A percentile compares a stretch with the other conserved stretches of the same genome.
Evolutionary conservation across 2,329 filamentous ascomycete species (phyloP).

Genomic region (Tetracladium maxilliforme): DNA sequence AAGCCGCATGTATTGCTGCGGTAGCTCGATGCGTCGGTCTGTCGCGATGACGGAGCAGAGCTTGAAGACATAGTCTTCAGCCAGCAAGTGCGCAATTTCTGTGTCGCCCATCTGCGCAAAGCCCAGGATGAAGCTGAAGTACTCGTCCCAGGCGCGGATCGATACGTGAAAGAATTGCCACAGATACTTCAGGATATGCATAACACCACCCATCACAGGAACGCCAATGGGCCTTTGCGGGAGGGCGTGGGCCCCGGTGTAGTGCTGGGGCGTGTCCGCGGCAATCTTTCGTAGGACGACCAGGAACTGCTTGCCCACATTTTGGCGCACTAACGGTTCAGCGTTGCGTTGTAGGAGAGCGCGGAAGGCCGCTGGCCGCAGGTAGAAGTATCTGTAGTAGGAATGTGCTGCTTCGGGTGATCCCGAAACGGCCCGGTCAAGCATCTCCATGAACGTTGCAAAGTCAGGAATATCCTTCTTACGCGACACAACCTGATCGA

Average conservation of each 20-base stretch:
- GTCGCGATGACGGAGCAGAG: too few relatives aligned
- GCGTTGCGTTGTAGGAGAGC: constrained; percentile 49
- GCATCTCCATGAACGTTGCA: constrained; percentile 32
- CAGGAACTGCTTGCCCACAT: constrained; percentile 34
- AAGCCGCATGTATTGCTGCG: constrained; percentile 35
- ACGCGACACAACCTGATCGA: constrained; percentile 63
- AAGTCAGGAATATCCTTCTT: constrained; percentile 55
- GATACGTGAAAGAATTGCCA: constrained; percentile 48
- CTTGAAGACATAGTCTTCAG: constrained; percentile 42
- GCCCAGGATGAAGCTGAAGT: constrained; percentile 55
- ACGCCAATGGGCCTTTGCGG: constrained; percentile 10
- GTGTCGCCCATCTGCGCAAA: constrained; percentile 46
- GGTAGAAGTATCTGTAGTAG: constrained; percentile 45
- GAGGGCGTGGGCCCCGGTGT: constrained; percentile 14
- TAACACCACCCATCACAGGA: constrained; percentile 19
- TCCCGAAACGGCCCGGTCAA: constrained; percentile 31
- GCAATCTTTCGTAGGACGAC: constrained; percentile 33
- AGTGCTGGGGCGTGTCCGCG: constrained; percentile 12
- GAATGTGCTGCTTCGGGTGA: constrained; percentile 41
- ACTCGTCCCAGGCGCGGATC: constrained; percentile 60
- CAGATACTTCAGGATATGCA: constrained; percentile 35
- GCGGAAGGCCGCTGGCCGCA: constrained; percentile 40
- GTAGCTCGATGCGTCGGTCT: constrained; percentile 35
- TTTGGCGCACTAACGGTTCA: constrained; percentile 37
- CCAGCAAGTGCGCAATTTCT: constrained; percentile 44